Percentiles rank a stretch among this genome's conserved stretches.
phyloP scores from a whole-genome alignment of 176 grass and related monocot species.

The Eleusine indica region DNA sequence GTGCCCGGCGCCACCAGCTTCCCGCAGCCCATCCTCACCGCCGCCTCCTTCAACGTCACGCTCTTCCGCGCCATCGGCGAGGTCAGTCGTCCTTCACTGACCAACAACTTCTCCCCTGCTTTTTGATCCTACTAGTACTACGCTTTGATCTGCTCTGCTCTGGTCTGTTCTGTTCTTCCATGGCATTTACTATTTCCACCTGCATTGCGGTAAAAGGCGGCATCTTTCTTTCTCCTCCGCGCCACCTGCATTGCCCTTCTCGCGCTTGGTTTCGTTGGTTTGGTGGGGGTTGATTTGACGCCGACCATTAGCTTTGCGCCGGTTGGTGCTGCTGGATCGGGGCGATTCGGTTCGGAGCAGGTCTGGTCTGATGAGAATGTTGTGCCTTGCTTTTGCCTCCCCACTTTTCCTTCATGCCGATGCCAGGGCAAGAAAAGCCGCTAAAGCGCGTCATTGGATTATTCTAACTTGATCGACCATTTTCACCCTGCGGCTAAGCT shows the following conservation, averaged over 20 bases:
- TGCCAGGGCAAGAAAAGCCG: conserved; percentile 38
- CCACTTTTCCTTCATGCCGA: conserved; percentile 18
- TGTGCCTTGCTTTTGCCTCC: conserved; percentile 34
- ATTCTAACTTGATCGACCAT: neutral
- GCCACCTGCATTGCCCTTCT: conserved; percentile 31
- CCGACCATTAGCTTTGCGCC: neutral
- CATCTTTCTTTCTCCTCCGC: neutral
- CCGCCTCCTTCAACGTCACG: conserved; percentile 83
- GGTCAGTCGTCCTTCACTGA: conserved; percentile 29
- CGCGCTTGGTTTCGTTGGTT: neutral
- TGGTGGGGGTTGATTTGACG: conserved; percentile 16
- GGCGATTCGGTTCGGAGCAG: neutral
- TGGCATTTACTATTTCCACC: neutral
- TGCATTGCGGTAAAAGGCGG: conserved; percentile 14
- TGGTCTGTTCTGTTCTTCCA: neutral
- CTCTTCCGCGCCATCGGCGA: conserved; percentile 84
- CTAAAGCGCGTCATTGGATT: conserved; percentile 28
- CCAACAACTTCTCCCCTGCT: no score
- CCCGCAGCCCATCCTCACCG: conserved; percentile 86
- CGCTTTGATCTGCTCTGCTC: neutral
- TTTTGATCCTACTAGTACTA: no score
- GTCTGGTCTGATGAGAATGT: neutral
- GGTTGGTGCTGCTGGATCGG: conserved; percentile 5
- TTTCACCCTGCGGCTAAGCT: conserved; percentile 20
- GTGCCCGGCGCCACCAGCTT: conserved; percentile 94